These are phyloP conservation scores for Neonectria punicea DNA, from an alignment of 2,329 filamentous ascomycete species.

Conservation along the genomic window DNA sequence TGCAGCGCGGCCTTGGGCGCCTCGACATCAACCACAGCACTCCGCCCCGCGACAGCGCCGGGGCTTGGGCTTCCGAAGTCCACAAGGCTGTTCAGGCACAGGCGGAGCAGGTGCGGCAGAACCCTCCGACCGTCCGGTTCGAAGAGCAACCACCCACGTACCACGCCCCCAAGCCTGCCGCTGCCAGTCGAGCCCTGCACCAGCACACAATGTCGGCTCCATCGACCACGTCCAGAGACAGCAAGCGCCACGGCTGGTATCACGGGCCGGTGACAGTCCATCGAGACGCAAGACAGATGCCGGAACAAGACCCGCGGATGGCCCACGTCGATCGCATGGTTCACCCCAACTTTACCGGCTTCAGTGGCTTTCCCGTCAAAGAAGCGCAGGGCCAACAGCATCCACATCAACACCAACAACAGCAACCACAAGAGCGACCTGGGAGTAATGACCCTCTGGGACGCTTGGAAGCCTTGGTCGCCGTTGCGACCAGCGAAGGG, in stretches of 20 bases:
- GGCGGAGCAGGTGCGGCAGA: constrained; percentile 60
- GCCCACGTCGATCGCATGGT: constrained; percentile 66
- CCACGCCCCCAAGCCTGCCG: constrained; percentile 45
- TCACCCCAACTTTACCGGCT: constrained; percentile 65
- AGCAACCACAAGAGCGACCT: constrained; percentile 45
- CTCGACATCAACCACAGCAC: constrained; percentile 70
- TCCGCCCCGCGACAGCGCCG: constrained; percentile 62
- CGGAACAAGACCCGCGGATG: constrained; percentile 46
- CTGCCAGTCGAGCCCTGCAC: constrained; percentile 52
- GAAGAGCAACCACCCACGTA: constrained; percentile 55
- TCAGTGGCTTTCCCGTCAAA: constrained; percentile 60
- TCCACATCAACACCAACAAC: constrained; percentile 41
- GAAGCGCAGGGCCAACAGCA: constrained; percentile 45
- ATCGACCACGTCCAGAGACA: constrained; percentile 65
- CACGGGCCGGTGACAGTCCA: constrained; percentile 61
- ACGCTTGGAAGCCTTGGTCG: constrained; percentile 56
- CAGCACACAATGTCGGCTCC: constrained; percentile 72
- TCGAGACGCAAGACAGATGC: constrained; percentile 48
- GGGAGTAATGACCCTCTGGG: constrained; percentile 48
- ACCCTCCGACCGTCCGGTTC: constrained; percentile 64
- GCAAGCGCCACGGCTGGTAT: constrained; percentile 79
- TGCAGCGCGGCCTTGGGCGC: constrained; percentile 73
- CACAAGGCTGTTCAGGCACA: constrained; percentile 66
- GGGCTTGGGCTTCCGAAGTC: constrained; percentile 66
- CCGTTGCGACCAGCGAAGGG: constrained; percentile 57